A percentile compares a stretch with the other conserved stretches of the same genome.
Evolutionary conservation across 495 filamentous ascomycete genomes (phyloP).

Genomic region (Terfezia claveryi): DNA sequence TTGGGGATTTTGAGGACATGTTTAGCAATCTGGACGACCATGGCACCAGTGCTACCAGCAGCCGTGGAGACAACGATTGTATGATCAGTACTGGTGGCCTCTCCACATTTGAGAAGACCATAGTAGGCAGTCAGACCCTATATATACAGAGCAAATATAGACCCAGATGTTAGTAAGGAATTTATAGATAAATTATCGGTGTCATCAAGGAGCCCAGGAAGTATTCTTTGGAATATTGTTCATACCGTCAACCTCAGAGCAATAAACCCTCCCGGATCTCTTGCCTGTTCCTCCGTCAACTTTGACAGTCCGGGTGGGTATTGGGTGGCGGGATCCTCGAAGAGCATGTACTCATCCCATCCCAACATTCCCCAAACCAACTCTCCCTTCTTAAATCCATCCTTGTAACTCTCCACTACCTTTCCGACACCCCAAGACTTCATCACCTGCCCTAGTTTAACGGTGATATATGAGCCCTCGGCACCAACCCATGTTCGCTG

Average conservation of each 20-base stretch:
- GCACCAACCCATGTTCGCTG: slow-evolving; percentile 57
- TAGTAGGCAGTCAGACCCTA: slow-evolving; percentile 43
- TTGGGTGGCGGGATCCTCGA: slow-evolving; percentile 23
- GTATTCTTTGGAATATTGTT: background rate
- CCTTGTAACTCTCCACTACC: slow-evolving; percentile 20
- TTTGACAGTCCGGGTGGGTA: slow-evolving; percentile 26
- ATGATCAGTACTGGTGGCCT: slow-evolving; percentile 32
- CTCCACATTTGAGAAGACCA: slow-evolving; percentile 36
- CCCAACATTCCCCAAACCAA: slow-evolving; percentile 30
- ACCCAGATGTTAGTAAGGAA: slow-evolving; percentile 19
- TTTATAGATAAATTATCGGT: slow-evolving; percentile 10
- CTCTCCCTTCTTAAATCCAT: slow-evolving; percentile 30
- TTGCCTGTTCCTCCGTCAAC: slow-evolving; percentile 17
- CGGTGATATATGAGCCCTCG: slow-evolving; percentile 41
- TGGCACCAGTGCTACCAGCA: slow-evolving; percentile 46
- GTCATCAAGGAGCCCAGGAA: background rate
- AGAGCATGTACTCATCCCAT: slow-evolving; percentile 41
- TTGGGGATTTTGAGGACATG: slow-evolving; percentile 30
- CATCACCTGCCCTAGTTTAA: slow-evolving; percentile 46
- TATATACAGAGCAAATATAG: background rate
- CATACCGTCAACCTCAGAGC: slow-evolving; percentile 1
- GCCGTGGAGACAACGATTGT: slow-evolving; percentile 47
- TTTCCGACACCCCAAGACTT: slow-evolving; percentile 36
- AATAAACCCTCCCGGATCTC: slow-evolving; percentile 2
- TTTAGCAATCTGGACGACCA: slow-evolving; percentile 47